These are phyloP conservation scores for Symbiotaphrina buchneri DNA, from an alignment of 495 filamentous ascomycete species.

Conservation along the genomic window DNA sequence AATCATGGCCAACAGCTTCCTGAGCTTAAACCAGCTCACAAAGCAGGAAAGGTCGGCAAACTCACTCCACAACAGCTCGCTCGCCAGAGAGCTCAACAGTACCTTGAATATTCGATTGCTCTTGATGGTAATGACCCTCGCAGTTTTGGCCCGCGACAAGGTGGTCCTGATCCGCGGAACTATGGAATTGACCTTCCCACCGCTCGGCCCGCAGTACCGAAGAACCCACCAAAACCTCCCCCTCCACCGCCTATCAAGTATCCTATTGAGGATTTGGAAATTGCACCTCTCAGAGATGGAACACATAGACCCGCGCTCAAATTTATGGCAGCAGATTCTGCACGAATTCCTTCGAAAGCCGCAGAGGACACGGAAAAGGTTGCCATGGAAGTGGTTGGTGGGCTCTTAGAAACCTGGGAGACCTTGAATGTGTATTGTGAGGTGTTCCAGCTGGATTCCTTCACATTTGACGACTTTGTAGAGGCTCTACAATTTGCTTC, in stretches of 20 bases:
- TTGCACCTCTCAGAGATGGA: conserved; percentile 35
- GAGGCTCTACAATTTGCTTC: conserved; percentile 67
- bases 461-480: conserved; percentile 90
- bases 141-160: not conserved
- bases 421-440: conserved; percentile 92
- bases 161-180: too few relatives aligned
- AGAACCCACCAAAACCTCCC: conserved; percentile 18
- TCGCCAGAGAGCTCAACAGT: not conserved
- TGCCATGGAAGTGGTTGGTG: conserved; percentile 55
- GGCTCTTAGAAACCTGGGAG: conserved; percentile 77
- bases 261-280: conserved; percentile 81
- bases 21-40: conserved; percentile 40
- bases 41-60: conserved; percentile 1
- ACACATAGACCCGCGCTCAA: conserved; percentile 49
- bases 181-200: too few relatives aligned
- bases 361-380: conserved; percentile 32
- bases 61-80: too few relatives aligned
- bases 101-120: not conserved
- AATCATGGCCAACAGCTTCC: conserved; percentile 35
- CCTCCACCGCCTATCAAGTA: conserved; percentile 69
- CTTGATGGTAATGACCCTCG: not conserved
- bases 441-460: conserved; percentile 80
- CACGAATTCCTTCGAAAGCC: not conserved
- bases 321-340: conserved; percentile 31
- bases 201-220: too few relatives aligned